phyloP scores from a whole-genome alignment of 106 monocot genomes.

The Allium sativum region DNA sequence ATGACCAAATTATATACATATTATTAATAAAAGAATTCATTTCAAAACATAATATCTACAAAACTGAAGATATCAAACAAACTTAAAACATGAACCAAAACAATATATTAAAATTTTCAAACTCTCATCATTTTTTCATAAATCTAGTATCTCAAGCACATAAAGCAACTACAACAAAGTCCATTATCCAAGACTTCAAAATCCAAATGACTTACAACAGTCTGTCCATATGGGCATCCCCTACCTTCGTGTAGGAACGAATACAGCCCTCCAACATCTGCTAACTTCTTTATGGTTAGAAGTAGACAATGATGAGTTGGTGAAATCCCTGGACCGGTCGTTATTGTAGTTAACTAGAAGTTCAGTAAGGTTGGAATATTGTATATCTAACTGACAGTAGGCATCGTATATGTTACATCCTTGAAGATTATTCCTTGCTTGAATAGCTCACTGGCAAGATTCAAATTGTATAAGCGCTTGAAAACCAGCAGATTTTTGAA shows the following conservation, averaged over 20 bases:
- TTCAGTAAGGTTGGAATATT: conserved; percentile 56
- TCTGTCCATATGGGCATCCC: no score
- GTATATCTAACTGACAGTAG: conserved; percentile 24
- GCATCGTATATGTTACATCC: conserved; percentile 29
- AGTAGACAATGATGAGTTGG: conserved; percentile 44
- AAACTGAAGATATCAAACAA: no score
- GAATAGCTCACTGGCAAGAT: conserved; percentile 59
- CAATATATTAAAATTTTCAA: no score
- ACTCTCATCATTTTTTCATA: no score
- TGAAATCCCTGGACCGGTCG: conserved; percentile 80
- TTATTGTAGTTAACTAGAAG: conserved; percentile 98
- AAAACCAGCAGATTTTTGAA: conserved; percentile 97
- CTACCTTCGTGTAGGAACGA: conserved; percentile 7
- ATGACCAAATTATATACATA: no score
- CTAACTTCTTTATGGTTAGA: conserved; percentile 41
- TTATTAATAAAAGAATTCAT: no score
- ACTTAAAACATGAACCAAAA: no score
- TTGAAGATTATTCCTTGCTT: conserved; percentile 75
- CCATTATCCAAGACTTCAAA: no score
- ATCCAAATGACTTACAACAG: no score
- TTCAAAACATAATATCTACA: no score
- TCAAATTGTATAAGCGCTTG: conserved; percentile 96
- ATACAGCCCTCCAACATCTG: conserved; percentile 14
- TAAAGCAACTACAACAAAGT: no score
- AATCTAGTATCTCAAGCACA: no score